Evolutionary conservation across 306 rosid genomes (phyloP), one percentile per base, ranked within the genome.

Genomic region (Pterocarpus santalinus): DNA sequence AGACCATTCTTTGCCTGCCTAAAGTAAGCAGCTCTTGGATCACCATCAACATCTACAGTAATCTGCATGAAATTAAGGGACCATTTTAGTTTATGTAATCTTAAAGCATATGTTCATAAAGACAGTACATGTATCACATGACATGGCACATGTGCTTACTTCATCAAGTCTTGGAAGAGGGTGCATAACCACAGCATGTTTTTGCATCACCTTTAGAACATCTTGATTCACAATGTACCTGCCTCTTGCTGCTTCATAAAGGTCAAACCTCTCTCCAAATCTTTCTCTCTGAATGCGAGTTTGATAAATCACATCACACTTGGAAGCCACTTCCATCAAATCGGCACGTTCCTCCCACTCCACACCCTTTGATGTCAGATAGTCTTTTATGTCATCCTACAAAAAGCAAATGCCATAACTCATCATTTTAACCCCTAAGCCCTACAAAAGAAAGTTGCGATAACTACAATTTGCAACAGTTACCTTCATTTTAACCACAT

Each of bases 91-190:
- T 77, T 53, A 39, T 39, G 57, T 9, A 38, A 53, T 73, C 65
- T 72, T 41, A 75, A 78, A 65, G 49, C 15, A 72, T 28, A 43
- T 52, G 58, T 72, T 49, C 17, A 33, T n/a, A 15, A 68, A 2
- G 5, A 22, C 0, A 22, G n/a, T 38, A 39, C 16, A 79, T 16
- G 1, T 43, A 43, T 47, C 2, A 57, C 8, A 28, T 13, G 46
- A 51, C 30, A 65, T 62, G 11, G 8, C 4, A 16, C 30, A 51
- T 62, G 52, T 46, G 16, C 83, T 81, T 88, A 87, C 99, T 82
- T 91, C 98, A 39, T 95, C 99, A 67, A 93, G 97, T 89, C 97
- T 89, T 32, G 99, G 99, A 65, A 95, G 92, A 81, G 97, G 97
- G 70, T 92, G 98, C 98, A 91, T 88, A 69, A 95, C 89, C 73